Conservation (phyloP, 192 early-diverging fungal genomes). For the Umbelopsis vinacea region DNA sequence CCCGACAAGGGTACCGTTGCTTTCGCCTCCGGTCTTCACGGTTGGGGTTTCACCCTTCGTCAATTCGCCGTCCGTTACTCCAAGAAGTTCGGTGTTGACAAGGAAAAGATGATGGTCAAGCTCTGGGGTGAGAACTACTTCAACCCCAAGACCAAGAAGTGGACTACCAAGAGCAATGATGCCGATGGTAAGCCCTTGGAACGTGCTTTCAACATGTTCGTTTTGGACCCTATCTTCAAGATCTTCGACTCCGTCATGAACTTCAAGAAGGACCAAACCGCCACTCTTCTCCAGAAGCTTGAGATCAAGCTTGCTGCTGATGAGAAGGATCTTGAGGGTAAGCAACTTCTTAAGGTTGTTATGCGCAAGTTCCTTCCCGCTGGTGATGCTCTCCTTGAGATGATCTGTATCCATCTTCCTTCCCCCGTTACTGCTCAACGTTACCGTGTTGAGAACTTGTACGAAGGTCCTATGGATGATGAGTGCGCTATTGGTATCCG, state of each 20-base stretch:
- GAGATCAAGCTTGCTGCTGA: conserved; percentile 82
- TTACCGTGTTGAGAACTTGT: conserved; percentile 92
- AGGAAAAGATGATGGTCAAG: conserved; percentile 92
- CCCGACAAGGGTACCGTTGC: conserved; percentile 95
- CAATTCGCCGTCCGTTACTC: conserved; percentile 96
- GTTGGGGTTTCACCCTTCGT: conserved; percentile 99
- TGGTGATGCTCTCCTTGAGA: conserved; percentile 96
- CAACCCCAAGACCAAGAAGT: conserved; percentile 98
- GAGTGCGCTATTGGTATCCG: conserved; percentile 89
- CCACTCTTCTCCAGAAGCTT: conserved; percentile 84
- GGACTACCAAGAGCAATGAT: conserved; percentile 80
- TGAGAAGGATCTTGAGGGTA: conserved; percentile 91
- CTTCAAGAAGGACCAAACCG: conserved; percentile 89
- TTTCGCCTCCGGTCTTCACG: conserved; percentile 98
- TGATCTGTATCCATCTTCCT: conserved; percentile 98
- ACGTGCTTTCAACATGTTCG: conserved; percentile 97
- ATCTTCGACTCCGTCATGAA: conserved; percentile 96
- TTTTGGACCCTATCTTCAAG: conserved; percentile 97
- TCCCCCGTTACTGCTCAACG: conserved; percentile 91
- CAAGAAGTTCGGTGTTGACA: conserved; percentile 98
- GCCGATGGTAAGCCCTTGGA: conserved; percentile 81
- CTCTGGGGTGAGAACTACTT: conserved; percentile 99
- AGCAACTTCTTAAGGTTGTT: conserved; percentile 91
- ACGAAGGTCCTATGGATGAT: conserved; percentile 96
- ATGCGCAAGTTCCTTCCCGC: conserved; percentile 99